A percentile compares a stretch with the other conserved stretches of the same genome.
Conservation (phyloP, 2,329 filamentous ascomycete species). For the Triangularia verruculosa region DNA sequence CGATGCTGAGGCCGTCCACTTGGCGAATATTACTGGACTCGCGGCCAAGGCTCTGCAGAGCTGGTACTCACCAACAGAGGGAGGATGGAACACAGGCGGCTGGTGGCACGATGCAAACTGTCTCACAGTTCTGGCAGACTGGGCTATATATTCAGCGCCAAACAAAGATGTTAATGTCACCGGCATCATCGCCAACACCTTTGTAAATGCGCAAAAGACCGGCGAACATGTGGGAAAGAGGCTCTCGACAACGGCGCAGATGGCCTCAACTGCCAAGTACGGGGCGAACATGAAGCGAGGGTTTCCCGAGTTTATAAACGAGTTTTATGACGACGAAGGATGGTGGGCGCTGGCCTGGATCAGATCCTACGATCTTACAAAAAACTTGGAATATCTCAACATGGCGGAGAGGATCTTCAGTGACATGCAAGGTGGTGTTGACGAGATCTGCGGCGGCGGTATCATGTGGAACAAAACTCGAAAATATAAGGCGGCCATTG, state of each 20-base stretch:
- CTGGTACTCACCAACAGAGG: conserved; percentile 60
- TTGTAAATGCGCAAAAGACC: conserved; percentile 40
- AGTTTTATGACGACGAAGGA: conserved; percentile 59
- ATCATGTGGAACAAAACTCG: conserved; percentile 57
- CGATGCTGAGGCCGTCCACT: conserved; percentile 31
- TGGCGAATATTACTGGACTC: conserved; percentile 32
- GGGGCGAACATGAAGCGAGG: conserved; percentile 27
- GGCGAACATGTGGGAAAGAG: conserved; percentile 38
- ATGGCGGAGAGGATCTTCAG: conserved; percentile 52
- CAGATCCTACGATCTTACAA: conserved; percentile 50
- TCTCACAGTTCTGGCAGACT: conserved; percentile 60
- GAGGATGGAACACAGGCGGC: conserved; percentile 61
- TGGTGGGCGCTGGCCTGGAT: conserved; percentile 63
- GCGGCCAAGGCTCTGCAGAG: conserved; percentile 48
- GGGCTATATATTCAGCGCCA: conserved; percentile 30
- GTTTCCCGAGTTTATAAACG: conserved; percentile 50
- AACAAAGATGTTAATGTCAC: conserved; percentile 36
- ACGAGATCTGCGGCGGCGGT: conserved; percentile 49
- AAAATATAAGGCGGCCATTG: conserved; percentile 50
- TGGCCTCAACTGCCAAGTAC: conserved; percentile 36
- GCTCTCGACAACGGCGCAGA: conserved; percentile 36
- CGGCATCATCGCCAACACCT: conserved; percentile 45
- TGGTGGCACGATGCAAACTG: conserved; percentile 75
- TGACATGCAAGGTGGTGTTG: conserved; percentile 49
- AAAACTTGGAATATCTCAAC: conserved; percentile 46